Evolutionary conservation across 768 basidiomycete genomes (phyloP).

Genomic region (Tulasnella sp.): DNA sequence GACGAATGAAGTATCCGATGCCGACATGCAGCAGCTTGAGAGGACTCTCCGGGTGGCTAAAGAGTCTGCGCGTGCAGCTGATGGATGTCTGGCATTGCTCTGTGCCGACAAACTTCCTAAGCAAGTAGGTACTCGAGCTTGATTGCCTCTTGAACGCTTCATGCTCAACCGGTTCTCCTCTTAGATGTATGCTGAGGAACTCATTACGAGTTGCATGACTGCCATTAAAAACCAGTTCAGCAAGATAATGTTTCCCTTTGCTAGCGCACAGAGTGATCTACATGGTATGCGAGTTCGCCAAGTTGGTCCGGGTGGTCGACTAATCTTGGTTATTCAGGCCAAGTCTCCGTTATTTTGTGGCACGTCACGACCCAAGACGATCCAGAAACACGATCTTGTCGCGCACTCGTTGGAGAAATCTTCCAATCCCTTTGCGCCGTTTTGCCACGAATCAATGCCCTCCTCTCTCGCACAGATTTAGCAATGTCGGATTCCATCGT

Average conservation of each 20-base stretch:
- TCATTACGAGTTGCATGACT: conserved; percentile 66
- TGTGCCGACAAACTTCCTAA: conserved; percentile 72
- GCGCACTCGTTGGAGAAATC: conserved; percentile 36
- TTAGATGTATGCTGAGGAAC: conserved; percentile 83
- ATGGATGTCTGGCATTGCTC: conserved; percentile 69
- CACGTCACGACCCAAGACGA: conserved; percentile 33
- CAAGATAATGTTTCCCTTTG: conserved; percentile 72
- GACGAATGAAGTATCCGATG: conserved; percentile 29
- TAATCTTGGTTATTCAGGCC: conserved; percentile 1
- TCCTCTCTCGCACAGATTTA: conserved; percentile 58
- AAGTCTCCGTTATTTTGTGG: conserved; percentile 27
- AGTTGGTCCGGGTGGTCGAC: conserved; percentile 18
- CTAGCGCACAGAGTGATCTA: conserved; percentile 41
- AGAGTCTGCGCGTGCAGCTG: conserved; percentile 71
- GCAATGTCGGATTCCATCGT: conserved; percentile 84
- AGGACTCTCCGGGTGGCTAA: conserved; percentile 46
- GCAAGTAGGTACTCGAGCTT: conserved; percentile 43
- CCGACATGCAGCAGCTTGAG: conserved; percentile 40
- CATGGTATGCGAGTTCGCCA: conserved; percentile 22
- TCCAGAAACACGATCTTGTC: conserved; percentile 20
- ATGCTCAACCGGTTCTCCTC: not conserved
- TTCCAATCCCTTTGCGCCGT: conserved; percentile 63
- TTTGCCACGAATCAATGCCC: conserved; percentile 59
- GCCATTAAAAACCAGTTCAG: conserved; percentile 72
- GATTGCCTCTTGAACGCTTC: not conserved